Percentiles rank a stretch among this genome's conserved stretches.
phyloP scores from a whole-genome alignment of 805 yeast species.

The Candida mattraensis region DNA sequence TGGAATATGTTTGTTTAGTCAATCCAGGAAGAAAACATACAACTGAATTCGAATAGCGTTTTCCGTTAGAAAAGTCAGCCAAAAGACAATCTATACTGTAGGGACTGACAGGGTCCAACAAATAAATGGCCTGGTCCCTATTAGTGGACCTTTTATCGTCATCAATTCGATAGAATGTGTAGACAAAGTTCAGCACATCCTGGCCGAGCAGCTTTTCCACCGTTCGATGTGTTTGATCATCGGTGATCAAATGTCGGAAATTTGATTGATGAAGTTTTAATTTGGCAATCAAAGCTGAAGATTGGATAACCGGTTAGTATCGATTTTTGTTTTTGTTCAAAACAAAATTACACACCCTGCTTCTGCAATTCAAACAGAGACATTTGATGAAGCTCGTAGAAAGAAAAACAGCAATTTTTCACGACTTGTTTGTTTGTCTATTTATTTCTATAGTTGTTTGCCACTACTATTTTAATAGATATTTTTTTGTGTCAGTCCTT shows the following conservation, averaged over 20 bases:
- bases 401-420: no score
- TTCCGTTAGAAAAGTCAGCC: constrained; percentile 68
- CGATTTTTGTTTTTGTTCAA: background rate
- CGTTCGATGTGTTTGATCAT: constrained; percentile 29
- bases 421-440: no score
- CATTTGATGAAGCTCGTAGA: no score
- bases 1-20: constrained; percentile 16
- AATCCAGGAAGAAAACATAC: constrained; percentile 70
- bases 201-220: constrained; percentile 27
- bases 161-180: constrained; percentile 32
- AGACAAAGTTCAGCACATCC: constrained; percentile 31
- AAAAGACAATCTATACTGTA: constrained; percentile 74
- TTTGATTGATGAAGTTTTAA: constrained; percentile 20
- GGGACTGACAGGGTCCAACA: constrained; percentile 60
- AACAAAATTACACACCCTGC: constrained; percentile 23
- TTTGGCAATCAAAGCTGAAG: constrained; percentile 19
- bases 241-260: constrained; percentile 33
- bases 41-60: constrained; percentile 75
- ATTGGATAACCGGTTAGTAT: constrained; percentile 3
- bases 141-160: constrained; percentile 30
- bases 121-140: constrained; percentile 67
- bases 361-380: constrained; percentile 28
- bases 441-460: no score
- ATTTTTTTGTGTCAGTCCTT: background rate
- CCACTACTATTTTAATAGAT: no score